A percentile compares a stretch with the other conserved stretches of the same genome.
Evolutionary conservation across 495 filamentous ascomycete genomes (phyloP).

Genomic region (Aspergillus hancockii): DNA sequence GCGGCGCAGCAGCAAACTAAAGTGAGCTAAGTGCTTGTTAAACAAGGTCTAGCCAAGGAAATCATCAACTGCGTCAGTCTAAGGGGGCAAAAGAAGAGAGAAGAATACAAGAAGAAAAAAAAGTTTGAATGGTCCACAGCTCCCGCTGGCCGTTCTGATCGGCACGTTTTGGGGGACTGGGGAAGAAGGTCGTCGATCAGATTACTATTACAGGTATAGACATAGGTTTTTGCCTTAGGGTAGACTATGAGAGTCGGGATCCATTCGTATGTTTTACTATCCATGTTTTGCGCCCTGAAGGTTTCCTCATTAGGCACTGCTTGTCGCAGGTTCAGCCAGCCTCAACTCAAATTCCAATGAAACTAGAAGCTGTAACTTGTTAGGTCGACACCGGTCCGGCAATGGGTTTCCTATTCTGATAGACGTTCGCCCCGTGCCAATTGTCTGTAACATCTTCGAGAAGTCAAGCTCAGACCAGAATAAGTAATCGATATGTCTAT

Average conservation of each 20-base stretch:
- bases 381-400: too few relatives aligned
- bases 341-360: neutral
- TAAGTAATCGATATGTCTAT: neutral
- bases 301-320: neutral
- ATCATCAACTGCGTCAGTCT: neutral
- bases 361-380: neutral
- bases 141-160: slow-evolving; percentile 18
- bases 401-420: too few relatives aligned
- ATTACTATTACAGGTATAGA: neutral
- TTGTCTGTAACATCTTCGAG: too few relatives aligned
- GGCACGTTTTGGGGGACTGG: slow-evolving; percentile 16
- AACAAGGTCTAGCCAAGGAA: neutral
- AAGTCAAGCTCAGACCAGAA: neutral
- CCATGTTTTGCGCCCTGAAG: neutral
- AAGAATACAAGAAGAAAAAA: neutral
- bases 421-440: too few relatives aligned
- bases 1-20: neutral
- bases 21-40: neutral
- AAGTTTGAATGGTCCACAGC: slow-evolving; percentile 10
- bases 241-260: too few relatives aligned
- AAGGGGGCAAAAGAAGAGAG: neutral
- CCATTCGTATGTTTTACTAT: neutral
- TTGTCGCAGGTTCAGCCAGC: slow-evolving; percentile 5
- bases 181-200: slow-evolving; percentile 14
- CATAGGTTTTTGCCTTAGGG: slow-evolving; percentile 1